Conservation (phyloP, 345 rosid species). For the Populus simonii region DNA sequence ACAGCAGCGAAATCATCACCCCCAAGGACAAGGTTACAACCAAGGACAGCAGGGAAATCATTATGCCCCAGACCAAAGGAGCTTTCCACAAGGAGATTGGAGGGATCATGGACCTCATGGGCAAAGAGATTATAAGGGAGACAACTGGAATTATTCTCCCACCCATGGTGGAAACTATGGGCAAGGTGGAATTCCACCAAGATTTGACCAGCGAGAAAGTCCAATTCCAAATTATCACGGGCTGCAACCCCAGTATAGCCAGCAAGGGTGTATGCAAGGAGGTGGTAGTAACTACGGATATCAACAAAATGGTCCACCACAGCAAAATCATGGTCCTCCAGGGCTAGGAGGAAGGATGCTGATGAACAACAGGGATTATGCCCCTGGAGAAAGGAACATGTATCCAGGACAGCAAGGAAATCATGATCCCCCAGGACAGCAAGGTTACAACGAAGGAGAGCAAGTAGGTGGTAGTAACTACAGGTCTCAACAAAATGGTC, state of each 20-base stretch:
- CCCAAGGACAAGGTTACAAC: constrained; percentile 38
- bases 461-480: constrained; percentile 47
- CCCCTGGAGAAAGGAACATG: constrained; percentile 29
- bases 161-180: constrained; percentile 33
- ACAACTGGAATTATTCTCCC: constrained; percentile 34
- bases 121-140: constrained; percentile 25
- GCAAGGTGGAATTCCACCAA: constrained; percentile 27
- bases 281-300: constrained; percentile 40
- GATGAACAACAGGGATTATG: constrained; percentile 37
- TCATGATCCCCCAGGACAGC: constrained; percentile 27
- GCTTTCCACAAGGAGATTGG: constrained; percentile 36
- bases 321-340: constrained; percentile 24
- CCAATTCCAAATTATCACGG: background rate
- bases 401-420: constrained; percentile 36
- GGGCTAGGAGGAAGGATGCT: constrained; percentile 41
- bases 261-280: constrained; percentile 41
- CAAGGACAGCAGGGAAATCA: constrained; percentile 31
- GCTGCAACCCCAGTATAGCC: constrained; percentile 14
- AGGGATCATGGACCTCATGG: constrained; percentile 17
- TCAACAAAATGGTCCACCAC: constrained; percentile 44
- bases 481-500: constrained; percentile 46
- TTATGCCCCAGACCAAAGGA: constrained; percentile 39
- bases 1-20: constrained; percentile 37
- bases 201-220: constrained; percentile 23
- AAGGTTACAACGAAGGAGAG: constrained; percentile 42